Evolutionary conservation across 768 basidiomycete genomes (phyloP).

Genomic region (Mycena capillaripes): DNA sequence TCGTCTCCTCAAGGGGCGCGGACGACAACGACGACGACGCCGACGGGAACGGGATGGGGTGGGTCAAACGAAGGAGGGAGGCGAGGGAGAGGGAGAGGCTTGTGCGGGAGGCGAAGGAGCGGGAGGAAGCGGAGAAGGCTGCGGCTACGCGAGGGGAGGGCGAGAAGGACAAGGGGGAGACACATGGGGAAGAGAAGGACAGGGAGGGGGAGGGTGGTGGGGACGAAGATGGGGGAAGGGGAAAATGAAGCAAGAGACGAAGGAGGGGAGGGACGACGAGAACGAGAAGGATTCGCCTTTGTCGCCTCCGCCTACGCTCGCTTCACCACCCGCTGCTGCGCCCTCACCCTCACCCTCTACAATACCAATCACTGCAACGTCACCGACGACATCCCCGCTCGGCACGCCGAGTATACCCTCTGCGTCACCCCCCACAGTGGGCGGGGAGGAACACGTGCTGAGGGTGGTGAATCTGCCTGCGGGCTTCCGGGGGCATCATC

Average conservation of each 20-base stretch:
- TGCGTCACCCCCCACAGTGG: constrained; percentile 38
- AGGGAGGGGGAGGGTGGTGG: constrained; percentile 18
- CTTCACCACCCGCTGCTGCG: neutral
- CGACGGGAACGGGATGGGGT: constrained; percentile 91
- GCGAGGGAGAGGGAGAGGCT: constrained; percentile 65
- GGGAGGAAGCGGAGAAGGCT: constrained; percentile 46
- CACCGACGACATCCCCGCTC: neutral
- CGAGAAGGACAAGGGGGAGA: constrained; percentile 47
- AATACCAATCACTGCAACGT: too few relatives aligned
- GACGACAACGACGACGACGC: constrained; percentile 74
- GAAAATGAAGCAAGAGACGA: constrained; percentile 34
- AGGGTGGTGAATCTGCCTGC: constrained; percentile 47
- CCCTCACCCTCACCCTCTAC: neutral
- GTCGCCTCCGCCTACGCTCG: neutral
- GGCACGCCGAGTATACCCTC: constrained; percentile 12
- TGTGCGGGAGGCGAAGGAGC: constrained; percentile 60
- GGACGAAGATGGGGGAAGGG: neutral
- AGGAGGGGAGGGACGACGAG: constrained; percentile 31
- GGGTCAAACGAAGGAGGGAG: constrained; percentile 78
- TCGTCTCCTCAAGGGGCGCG: constrained; percentile 34
- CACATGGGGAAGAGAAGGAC: constrained; percentile 46
- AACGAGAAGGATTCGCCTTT: neutral
- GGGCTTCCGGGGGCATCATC: constrained; percentile 49
- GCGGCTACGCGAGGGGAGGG: constrained; percentile 30
- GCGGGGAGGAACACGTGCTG: constrained; percentile 42